Evolutionary conservation across 371 early-diverging fungal genomes (phyloP), one percentile per base, ranked within the genome.

Genomic region (Mucor saturninus): DNA sequence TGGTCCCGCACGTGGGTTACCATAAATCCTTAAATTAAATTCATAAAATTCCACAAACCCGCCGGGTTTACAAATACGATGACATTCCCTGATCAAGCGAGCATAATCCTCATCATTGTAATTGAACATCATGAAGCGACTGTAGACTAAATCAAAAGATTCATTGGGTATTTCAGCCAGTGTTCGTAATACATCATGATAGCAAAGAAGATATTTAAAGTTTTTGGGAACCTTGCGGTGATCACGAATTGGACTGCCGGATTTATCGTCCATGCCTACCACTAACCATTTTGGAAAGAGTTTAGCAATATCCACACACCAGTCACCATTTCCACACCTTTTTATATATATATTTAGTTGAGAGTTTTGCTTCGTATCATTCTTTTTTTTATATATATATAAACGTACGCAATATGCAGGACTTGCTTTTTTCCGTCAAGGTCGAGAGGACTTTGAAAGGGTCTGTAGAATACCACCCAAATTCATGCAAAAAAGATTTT

Each of bases 21-120:
- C 67, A 60, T 80, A 80, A 30, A 77, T 77, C 31, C 75, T 65
- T 72, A 80, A 65, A 40, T 77, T 77, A 56, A 75, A 54, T 54
- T 80, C 80, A 54, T 77, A 71, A 11, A 75, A 40, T 56, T 80
- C 80, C 1, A 77, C 65, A 55, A 61, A 77, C 0, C 80, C 75
- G 30, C 55, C 50, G 2, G 72, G 67, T 48, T 71, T 73, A 32
- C 73, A 73, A 7, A 80, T 49, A 9, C 80, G 61, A 56, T 65
- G 54, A 14, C 71, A 71, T 48, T 77, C 80, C 6, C 65, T 55
- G 31, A 75, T 59, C 26, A 80, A 43, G 6, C 65, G 53, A 21
- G 58, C 56, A 46, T 77, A 80, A 15, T 62, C 50, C 5, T 67
- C 66, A 5, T 66, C 54, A 2, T 64, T 40, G 15, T 65, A 69